Conservation (phyloP, 2,329 filamentous ascomycete species). For the Colletotrichum coccodes region DNA sequence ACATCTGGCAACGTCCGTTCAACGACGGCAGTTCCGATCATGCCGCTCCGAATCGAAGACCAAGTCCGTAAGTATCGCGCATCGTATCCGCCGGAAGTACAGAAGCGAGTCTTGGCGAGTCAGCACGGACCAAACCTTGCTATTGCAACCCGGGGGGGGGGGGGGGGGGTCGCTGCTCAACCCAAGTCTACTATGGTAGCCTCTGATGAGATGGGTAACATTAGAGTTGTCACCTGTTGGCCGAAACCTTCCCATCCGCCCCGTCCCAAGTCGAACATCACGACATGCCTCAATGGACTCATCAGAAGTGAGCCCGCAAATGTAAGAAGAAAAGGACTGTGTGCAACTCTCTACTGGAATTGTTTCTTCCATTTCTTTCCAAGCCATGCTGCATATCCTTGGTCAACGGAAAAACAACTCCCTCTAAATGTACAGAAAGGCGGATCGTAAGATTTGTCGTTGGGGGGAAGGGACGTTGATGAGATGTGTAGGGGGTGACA, state of each 20-base stretch:
- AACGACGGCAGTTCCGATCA: too few species aligned
- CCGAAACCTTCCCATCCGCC: background rate
- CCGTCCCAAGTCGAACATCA: background rate
- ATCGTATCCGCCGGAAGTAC: background rate
- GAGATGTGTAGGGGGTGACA: constrained; percentile 17
- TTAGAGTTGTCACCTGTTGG: constrained; percentile 10
- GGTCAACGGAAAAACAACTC: constrained; percentile 27
- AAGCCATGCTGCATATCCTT: constrained; percentile 32
- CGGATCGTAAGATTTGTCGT: constrained; percentile 22
- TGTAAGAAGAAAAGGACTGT: background rate
- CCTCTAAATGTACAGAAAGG: constrained; percentile 34
- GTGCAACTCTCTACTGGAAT: constrained; percentile 34
- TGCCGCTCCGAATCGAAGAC: background rate
- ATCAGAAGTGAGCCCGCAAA: too few species aligned
- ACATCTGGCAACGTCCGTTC: too few species aligned
- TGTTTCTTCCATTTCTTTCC: constrained; percentile 34
- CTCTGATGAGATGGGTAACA: background rate
- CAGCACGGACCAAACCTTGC: background rate
- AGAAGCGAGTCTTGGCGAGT: background rate
- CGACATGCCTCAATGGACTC: background rate
- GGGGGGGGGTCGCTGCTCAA: too few species aligned
- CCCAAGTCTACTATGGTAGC: too few species aligned
- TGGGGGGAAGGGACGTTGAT: background rate
- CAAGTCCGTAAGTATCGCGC: background rate
- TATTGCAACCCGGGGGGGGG: background rate